Conservation (phyloP, 2,329 filamentous ascomycete species). For the Magnaporthiopsis incrustans region DNA sequence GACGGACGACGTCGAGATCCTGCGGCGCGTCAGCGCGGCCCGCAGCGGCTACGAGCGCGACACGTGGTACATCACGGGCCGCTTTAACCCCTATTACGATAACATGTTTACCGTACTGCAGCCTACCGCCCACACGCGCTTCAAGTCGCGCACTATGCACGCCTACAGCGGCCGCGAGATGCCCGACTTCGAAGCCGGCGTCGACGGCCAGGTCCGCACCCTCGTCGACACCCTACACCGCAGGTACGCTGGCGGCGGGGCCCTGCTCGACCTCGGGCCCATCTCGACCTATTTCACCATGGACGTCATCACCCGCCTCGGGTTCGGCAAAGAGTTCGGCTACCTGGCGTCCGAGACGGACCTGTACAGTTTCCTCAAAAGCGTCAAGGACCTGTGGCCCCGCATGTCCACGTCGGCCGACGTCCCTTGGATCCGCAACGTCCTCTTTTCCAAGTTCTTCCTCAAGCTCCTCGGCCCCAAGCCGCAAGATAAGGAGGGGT, state of each 20-base stretch:
- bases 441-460: slow-evolving; percentile 14
- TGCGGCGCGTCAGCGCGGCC: slow-evolving; percentile 21
- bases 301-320: slow-evolving; percentile 42
- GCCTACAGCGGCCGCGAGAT: slow-evolving; percentile 23
- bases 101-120: slow-evolving; percentile 36
- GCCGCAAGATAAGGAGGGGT: slow-evolving; percentile 12
- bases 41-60: slow-evolving; percentile 22
- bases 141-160: slow-evolving; percentile 18
- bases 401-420: slow-evolving; percentile 28
- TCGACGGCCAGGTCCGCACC: slow-evolving; percentile 8
- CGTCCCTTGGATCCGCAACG: slow-evolving; percentile 23
- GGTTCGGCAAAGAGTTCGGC: slow-evolving; percentile 40
- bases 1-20: slow-evolving; percentile 23
- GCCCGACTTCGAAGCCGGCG: slow-evolving; percentile 15
- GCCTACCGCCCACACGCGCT: slow-evolving; percentile 19
- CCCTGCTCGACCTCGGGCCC: background rate
- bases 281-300: slow-evolving; percentile 34
- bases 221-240: background rate
- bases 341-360: slow-evolving; percentile 34
- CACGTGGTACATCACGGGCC: slow-evolving; percentile 35
- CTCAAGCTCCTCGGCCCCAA: slow-evolving; percentile 25
- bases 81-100: slow-evolving; percentile 37
- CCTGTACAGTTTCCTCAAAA: slow-evolving; percentile 32
- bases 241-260: background rate
- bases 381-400: slow-evolving; percentile 27